Conservation (phyloP, 768 basidiomycete genomes). For the Botryobasidium botryosum region DNA sequence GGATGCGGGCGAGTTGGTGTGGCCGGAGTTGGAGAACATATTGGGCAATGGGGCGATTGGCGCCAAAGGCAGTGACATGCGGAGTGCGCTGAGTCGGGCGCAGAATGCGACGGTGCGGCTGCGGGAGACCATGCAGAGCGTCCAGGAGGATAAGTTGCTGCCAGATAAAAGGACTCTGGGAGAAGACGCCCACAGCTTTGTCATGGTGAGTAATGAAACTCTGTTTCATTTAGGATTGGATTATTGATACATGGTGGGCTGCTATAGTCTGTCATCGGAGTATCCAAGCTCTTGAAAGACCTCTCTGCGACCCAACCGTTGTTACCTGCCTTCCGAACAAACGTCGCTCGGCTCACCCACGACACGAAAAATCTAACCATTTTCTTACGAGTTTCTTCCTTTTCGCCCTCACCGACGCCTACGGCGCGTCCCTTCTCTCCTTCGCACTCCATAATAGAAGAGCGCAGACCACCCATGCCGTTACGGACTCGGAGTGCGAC, state of each 20-base stretch:
- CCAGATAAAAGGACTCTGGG: slow-evolving; percentile 46
- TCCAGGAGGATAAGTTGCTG: slow-evolving; percentile 38
- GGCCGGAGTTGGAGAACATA: slow-evolving; percentile 64
- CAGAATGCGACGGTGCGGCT: slow-evolving; percentile 47
- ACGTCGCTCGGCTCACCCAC: slow-evolving; percentile 62
- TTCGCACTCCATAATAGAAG: not conserved
- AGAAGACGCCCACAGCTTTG: slow-evolving; percentile 64
- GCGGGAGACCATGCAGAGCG: slow-evolving; percentile 35
- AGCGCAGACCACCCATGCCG: no score
- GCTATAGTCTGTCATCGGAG: slow-evolving; percentile 49
- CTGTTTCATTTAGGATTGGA: not conserved
- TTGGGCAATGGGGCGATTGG: slow-evolving; percentile 25
- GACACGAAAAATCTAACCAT: slow-evolving; percentile 79
- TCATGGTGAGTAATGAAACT: slow-evolving; percentile 44
- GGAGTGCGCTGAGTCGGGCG: slow-evolving; percentile 41
- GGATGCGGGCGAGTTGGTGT: slow-evolving; percentile 62
- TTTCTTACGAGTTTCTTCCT: slow-evolving; percentile 69
- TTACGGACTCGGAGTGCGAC: no score
- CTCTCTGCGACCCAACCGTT: slow-evolving; percentile 37
- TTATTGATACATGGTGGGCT: not conserved
- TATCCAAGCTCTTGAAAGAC: slow-evolving; percentile 56
- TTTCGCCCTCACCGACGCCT: slow-evolving; percentile 39
- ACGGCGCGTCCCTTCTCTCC: not conserved
- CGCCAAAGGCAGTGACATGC: slow-evolving; percentile 29
- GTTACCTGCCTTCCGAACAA: slow-evolving; percentile 41